A percentile compares a stretch with the other conserved stretches of the same genome.
These are phyloP conservation scores for Agapanthus africanus DNA, from an alignment of 106 monocot genomes.

Conservation along the genomic window DNA sequence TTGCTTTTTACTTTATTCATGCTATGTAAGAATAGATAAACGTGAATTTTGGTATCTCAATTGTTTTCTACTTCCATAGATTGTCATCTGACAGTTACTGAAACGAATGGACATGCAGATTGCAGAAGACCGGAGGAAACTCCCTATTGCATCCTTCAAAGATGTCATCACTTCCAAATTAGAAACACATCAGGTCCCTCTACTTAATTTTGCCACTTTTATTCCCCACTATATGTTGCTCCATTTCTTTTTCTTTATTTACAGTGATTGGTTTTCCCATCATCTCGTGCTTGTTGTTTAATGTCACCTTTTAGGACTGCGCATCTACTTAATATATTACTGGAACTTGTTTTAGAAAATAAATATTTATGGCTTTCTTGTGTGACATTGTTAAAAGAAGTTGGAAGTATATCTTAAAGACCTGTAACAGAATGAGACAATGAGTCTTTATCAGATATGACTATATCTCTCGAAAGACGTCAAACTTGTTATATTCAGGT, in stretches of 20 bases:
- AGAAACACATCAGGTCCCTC: conserved; percentile 72
- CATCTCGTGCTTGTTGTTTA: too few relatives aligned
- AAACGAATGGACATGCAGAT: conserved; percentile 35
- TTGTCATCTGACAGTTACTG: neutral
- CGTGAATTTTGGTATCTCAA: too few relatives aligned
- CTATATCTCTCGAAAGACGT: too few relatives aligned
- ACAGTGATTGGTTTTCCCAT: neutral
- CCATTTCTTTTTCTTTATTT: neutral
- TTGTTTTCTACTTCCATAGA: neutral
- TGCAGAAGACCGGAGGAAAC: conserved; percentile 53
- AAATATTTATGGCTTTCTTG: too few relatives aligned
- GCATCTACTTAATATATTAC: too few relatives aligned
- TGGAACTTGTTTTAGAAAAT: too few relatives aligned
- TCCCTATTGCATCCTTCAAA: conserved; percentile 84
- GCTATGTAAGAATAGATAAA: neutral
- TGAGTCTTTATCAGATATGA: too few relatives aligned
- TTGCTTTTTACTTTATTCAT: conserved; percentile 8
- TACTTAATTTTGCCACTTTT: neutral
- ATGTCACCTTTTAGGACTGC: too few relatives aligned
- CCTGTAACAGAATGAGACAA: too few relatives aligned
- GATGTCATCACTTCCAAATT: conserved; percentile 68
- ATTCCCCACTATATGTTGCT: neutral
- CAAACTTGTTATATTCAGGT: too few relatives aligned
- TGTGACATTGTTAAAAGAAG: too few relatives aligned
- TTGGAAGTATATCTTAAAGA: too few relatives aligned